Conservation (phyloP, 169 alveolate species). For the Cryptosporidium felis region DNA sequence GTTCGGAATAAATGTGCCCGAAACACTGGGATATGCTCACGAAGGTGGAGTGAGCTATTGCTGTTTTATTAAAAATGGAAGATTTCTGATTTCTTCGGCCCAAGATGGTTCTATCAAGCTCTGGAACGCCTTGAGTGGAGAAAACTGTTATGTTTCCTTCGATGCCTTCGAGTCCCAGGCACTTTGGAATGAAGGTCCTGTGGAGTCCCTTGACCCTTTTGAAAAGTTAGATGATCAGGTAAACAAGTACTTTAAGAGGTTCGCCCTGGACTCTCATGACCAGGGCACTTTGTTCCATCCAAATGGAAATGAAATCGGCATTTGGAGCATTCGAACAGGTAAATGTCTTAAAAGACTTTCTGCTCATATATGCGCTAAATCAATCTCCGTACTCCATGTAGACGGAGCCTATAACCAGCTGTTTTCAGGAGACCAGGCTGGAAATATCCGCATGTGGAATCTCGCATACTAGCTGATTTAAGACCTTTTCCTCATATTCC, state of each 20-base stretch:
- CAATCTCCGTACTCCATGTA: constrained; percentile 27
- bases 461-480: neutral
- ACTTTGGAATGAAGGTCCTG: neutral
- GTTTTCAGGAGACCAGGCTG: constrained; percentile 59
- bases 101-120: constrained; percentile 74
- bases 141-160: constrained; percentile 74
- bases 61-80: constrained; percentile 68
- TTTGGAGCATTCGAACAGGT: constrained; percentile 68
- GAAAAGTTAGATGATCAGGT: neutral
- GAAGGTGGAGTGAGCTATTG: constrained; percentile 74
- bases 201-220: neutral
- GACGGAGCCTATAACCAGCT: neutral
- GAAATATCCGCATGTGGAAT: constrained; percentile 34
- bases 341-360: constrained; percentile 47
- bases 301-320: constrained; percentile 60
- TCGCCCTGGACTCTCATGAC: neutral
- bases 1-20: constrained; percentile 35
- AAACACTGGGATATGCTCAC: constrained; percentile 68
- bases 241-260: constrained; percentile 30
- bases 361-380: constrained; percentile 53
- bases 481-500: neutral
- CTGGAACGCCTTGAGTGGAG: constrained; percentile 76
- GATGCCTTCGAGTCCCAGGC: constrained; percentile 52
- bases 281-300: constrained; percentile 50
- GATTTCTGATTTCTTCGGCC: constrained; percentile 71